Base-by-base conservation (phyloP, 805 yeast species). In the Metschnikowia matae region DNA sequence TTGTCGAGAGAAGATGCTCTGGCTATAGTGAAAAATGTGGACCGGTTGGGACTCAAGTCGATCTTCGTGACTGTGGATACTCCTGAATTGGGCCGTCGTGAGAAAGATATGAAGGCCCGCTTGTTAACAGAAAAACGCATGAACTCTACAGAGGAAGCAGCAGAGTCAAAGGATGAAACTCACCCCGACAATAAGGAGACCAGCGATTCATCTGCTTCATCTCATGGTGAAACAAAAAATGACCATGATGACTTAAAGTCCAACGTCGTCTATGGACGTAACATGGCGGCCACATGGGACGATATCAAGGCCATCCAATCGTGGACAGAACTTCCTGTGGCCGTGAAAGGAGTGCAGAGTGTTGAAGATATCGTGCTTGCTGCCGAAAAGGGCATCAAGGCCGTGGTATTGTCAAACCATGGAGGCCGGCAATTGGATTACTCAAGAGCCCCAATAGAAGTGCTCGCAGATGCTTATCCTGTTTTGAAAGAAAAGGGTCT, bases 11-110 rank as follows among this genome's bases (percentile, higher is more conserved):
- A 77, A n/a, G 73, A 83, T n/a, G 51, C 48, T 80, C 90, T 33
- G 71, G 74, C 75, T 32, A 73, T 85, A 55, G 81, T 90, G n/a
- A 74, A 77, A 58, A 83, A 84, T 59, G 94, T 89, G 14, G 91
- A 86, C 64, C 62, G 70, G 46, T 32, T 44, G 21, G 57, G 57
- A 3, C 71, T 87, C 65, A 84, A 84, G 60, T 96, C 94, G 3
- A 73, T 90, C 33, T 89, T 89, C 62, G 81, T 90, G 56, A 90
- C 97, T 0, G 96, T 89, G 6, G 97, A 90, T 73, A 96, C 97
- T 0, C 97, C 97, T 6, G 85, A 87, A 54, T 74, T 90, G 40
- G 97, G 97, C 31, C 49, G 58, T 3, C 67, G 86, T 58, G 64
- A 63, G 18, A 61, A 64, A 13, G 86, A 83, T 54, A 75, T 77